Conservation (phyloP, 805 yeast genomes). For the Teunomyces tritomae region DNA sequence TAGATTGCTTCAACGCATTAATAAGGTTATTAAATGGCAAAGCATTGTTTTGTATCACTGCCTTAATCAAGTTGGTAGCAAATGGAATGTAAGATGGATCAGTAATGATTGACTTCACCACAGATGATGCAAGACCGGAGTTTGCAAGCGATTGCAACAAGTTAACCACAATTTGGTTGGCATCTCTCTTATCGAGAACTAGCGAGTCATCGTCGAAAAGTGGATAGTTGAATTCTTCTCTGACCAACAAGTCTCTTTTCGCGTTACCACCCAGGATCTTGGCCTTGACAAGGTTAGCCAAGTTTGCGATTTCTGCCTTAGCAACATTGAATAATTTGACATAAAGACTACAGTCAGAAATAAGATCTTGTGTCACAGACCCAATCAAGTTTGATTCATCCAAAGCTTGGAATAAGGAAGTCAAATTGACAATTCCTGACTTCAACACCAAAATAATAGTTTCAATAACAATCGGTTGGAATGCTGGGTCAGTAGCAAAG, state of each 20-base stretch:
- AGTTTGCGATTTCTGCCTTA: slow-evolving; percentile 22
- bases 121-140: slow-evolving; percentile 42
- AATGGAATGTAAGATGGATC: slow-evolving; percentile 35
- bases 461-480: slow-evolving; percentile 26
- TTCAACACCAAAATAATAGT: slow-evolving; percentile 29
- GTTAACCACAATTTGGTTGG: slow-evolving; percentile 29
- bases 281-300: slow-evolving; percentile 24
- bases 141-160: slow-evolving; percentile 39
- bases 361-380: slow-evolving; percentile 32
- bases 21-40: slow-evolving; percentile 26
- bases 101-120: slow-evolving; percentile 38
- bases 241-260: slow-evolving; percentile 17
- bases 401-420: slow-evolving; percentile 33
- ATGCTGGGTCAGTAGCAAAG: slow-evolving; percentile 25
- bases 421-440: slow-evolving; percentile 31
- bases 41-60: slow-evolving; percentile 29
- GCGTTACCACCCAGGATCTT: slow-evolving; percentile 18
- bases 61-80: slow-evolving; percentile 31
- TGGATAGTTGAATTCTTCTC: slow-evolving; percentile 2
- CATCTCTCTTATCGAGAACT: slow-evolving; percentile 14
- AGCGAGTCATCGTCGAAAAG: slow-evolving; percentile 5
- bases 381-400: slow-evolving; percentile 36
- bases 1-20: slow-evolving; percentile 31
- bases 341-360: slow-evolving; percentile 38
- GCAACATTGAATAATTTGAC: slow-evolving; percentile 33